A percentile compares a stretch with the other conserved stretches of the same genome.
Evolutionary conservation across 2,329 filamentous ascomycete species (phyloP).

Genomic region (Xylariaceae sp.): DNA sequence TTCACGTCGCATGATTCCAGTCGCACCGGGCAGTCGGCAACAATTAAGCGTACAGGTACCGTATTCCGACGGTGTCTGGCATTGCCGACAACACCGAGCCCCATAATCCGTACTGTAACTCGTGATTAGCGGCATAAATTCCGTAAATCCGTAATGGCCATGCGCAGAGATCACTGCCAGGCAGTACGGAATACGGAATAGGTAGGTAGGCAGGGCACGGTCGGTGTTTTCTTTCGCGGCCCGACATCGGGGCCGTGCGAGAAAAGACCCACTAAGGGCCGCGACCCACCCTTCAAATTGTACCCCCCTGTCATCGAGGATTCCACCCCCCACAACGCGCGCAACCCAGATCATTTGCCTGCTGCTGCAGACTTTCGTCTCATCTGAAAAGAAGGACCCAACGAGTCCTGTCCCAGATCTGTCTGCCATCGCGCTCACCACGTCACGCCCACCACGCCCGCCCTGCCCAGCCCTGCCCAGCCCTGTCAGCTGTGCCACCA

Average conservation of each 20-base stretch:
- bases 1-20: no score
- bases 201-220: neutral
- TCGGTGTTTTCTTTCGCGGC: neutral
- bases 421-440: slow-evolving; percentile 17
- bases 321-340: slow-evolving; percentile 31
- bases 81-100: no score
- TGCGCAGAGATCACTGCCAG: no score
- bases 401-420: slow-evolving; percentile 30
- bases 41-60: no score
- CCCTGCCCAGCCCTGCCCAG: slow-evolving; percentile 22
- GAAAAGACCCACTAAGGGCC: neutral
- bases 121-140: neutral
- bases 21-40: no score
- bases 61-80: no score
- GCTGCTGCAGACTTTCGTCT: slow-evolving; percentile 20
- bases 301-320: slow-evolving; percentile 26
- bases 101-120: neutral
- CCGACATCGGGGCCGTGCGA: neutral
- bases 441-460: slow-evolving; percentile 13
- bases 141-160: no score
- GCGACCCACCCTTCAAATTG: neutral
- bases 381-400: slow-evolving; percentile 24
- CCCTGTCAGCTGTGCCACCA: slow-evolving; percentile 30
- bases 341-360: slow-evolving; percentile 21
- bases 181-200: neutral